These are phyloP conservation scores for Leucogyrophana mollusca DNA, from an alignment of 768 basidiomycete genomes.

Conservation along the genomic window DNA sequence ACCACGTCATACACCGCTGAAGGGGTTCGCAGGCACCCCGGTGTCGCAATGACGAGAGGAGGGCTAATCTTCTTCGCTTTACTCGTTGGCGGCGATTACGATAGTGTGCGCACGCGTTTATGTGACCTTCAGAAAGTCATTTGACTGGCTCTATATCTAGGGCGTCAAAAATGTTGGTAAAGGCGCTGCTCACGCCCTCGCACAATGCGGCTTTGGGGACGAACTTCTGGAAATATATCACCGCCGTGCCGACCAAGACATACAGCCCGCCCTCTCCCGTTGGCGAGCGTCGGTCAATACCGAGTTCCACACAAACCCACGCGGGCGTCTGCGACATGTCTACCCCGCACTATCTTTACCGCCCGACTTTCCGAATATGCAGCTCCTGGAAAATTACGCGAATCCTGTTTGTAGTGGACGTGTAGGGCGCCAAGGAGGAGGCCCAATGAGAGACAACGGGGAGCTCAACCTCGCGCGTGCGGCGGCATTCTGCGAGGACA, in stretches of 20 bases:
- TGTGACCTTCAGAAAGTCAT: no score
- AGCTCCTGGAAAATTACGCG: conserved; percentile 19
- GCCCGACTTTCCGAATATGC: conserved; percentile 15
- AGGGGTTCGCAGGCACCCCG: conserved; percentile 18
- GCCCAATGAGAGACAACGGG: conserved; percentile 14
- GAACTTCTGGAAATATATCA: conserved; percentile 18
- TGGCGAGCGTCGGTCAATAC: conserved; percentile 22
- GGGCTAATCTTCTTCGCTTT: conserved; percentile 34
- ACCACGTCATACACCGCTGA: conserved; percentile 22
- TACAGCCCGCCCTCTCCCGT: conserved; percentile 15
- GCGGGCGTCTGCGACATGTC: conserved; percentile 13
- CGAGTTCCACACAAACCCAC: conserved; percentile 24
- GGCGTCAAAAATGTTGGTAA: conserved; percentile 19
- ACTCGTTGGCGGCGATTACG: conserved; percentile 35
- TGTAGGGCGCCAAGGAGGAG: conserved; percentile 11
- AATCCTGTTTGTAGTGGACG: conserved; percentile 18
- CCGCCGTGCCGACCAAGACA: conserved; percentile 5
- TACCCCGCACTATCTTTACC: conserved; percentile 14
- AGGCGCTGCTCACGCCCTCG: conserved; percentile 20
- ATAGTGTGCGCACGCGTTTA: conserved; percentile 14
- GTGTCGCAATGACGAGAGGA: conserved; percentile 23
- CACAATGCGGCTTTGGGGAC: conserved; percentile 25
- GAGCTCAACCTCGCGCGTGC: conserved; percentile 18
- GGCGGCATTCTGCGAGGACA: conserved; percentile 23
- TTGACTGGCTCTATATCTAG: neutral